These are phyloP conservation scores for Fraxinus greggii DNA, from an alignment of 305 asterid genomes.

Conservation along the genomic window DNA sequence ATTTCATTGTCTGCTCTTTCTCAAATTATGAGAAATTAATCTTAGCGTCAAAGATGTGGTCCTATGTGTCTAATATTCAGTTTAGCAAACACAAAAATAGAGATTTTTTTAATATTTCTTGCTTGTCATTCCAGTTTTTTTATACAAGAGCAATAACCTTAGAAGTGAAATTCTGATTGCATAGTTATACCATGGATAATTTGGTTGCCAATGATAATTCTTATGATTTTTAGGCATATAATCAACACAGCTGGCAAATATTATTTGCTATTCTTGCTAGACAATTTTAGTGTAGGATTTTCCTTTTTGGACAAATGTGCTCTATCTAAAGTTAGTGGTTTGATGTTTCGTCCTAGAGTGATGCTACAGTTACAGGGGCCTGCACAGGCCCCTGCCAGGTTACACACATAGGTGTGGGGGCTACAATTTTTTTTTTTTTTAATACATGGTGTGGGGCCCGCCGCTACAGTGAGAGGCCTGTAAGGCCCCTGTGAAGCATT, in stretches of 20 bases:
- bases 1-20: neutral
- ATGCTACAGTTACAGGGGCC: too few relatives aligned
- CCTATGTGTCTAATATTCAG: neutral
- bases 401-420: too few relatives aligned
- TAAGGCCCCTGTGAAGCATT: too few relatives aligned
- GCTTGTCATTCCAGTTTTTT: neutral
- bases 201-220: conserved; percentile 3
- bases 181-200: neutral
- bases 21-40: neutral
- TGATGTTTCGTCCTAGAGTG: neutral
- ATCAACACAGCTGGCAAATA: neutral
- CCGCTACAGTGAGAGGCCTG: too few relatives aligned
- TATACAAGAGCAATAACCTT: neutral
- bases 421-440: too few relatives aligned
- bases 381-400: too few relatives aligned
- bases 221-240: neutral
- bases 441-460: too few relatives aligned
- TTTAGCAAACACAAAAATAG: neutral
- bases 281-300: neutral
- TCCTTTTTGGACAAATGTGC: neutral
- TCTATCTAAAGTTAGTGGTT: neutral
- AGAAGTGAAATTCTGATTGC: neutral
- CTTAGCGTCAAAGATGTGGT: neutral
- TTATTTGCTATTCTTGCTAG: neutral
- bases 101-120: neutral